Evolutionary conservation across 768 basidiomycete genomes (phyloP), one percentile per base, ranked within the genome.

Genomic region (Suillus americanus): DNA sequence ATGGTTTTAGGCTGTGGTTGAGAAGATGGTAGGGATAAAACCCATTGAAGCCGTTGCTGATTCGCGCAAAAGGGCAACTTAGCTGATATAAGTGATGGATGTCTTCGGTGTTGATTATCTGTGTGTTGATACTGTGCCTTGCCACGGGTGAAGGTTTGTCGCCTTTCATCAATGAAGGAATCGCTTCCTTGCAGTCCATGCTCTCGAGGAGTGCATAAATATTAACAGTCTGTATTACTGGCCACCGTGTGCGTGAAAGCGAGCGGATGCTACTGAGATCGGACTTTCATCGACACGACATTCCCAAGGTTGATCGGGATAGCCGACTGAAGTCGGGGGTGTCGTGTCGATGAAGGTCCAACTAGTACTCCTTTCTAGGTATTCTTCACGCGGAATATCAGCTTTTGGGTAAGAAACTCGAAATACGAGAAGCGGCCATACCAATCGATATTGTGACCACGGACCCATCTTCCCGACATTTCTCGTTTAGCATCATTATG

Each of bases 21-120:
- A 87, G 70, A 81, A 82, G 16, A 86, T 86, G 85, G 81, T 86
- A 48, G 85, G 84, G 13, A 84, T 86, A 78, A 81, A 79, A 25
- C 62, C 67, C 35, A 46, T 28, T 37, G 73, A 76, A 55, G 69
- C 70, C 5, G 66, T 71, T 3, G 67, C 74, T 0, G 74, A 75
- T 28, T 60, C 64, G 64, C 73, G 74, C 62, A 73, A 73, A 54
- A 71, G 74, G 64, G 61, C 67, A 60, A 66, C 70, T 38, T 75
- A 57, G 64, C 28, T 46, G 13, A 1, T 53, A 53, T 65, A 28
- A 18, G 16, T 28, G 9, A 16, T 18, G 3, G 4, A 40, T 18
- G 56, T 57, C 23, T 38, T 40, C 23, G 25, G 10, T 38, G 16
- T 40, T 40, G 37, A 25, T 18, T 9, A 25, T 38, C 23, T 57